These are phyloP conservation scores for Neurospora sp. DNA, from an alignment of 495 filamentous ascomycete genomes.

Conservation along the genomic window DNA sequence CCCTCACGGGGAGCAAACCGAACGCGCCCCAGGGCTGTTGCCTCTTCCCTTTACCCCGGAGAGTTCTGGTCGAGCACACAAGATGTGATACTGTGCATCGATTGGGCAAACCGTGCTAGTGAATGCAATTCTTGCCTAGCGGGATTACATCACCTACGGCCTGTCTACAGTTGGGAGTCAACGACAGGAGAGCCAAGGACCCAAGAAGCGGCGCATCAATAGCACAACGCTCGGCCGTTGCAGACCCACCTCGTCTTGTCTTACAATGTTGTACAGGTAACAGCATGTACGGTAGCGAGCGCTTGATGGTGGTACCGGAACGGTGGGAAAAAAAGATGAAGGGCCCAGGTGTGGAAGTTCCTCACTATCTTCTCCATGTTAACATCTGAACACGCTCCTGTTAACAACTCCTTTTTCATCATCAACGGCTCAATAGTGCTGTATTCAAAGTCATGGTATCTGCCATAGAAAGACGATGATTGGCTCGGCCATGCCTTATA, in stretches of 20 bases:
- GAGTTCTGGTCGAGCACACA: neutral
- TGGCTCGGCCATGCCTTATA: neutral
- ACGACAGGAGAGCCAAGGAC: neutral
- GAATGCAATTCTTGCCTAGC: neutral
- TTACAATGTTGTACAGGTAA: neutral
- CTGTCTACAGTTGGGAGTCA: neutral
- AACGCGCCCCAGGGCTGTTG: neutral
- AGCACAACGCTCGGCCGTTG: neutral
- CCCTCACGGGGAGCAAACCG: no score
- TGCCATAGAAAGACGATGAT: neutral
- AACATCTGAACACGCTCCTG: neutral
- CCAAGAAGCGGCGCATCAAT: neutral
- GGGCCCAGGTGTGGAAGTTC: neutral
- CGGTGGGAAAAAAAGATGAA: neutral
- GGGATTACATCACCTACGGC: neutral
- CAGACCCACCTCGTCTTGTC: neutral
- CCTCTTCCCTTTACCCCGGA: neutral
- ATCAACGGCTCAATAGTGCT: neutral
- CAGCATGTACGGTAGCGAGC: neutral
- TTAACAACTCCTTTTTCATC: neutral
- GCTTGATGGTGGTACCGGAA: neutral
- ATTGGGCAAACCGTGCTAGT: neutral
- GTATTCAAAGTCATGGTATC: neutral
- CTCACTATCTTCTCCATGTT: neutral
- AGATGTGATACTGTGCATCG: neutral